A percentile compares a stretch with the other conserved stretches of the same genome.
Evolutionary conservation across 768 basidiomycete species (phyloP).

Genomic region (Tephrocybe sp.): DNA sequence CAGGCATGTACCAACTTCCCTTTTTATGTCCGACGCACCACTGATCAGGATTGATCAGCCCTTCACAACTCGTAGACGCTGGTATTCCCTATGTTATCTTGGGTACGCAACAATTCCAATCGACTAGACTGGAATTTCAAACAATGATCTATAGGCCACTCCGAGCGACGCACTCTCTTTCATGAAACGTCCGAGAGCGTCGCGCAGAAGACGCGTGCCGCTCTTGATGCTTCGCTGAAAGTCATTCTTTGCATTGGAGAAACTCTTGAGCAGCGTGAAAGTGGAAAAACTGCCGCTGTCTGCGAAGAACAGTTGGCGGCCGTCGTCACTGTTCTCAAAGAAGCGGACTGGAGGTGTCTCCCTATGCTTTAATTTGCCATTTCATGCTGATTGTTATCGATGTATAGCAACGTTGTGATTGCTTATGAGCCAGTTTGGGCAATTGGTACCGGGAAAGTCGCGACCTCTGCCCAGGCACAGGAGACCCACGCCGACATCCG

Average conservation of each 20-base stretch:
- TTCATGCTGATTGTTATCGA: no score
- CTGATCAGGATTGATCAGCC: constrained; percentile 38
- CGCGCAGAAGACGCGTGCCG: constrained; percentile 83
- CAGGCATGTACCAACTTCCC: constrained; percentile 52
- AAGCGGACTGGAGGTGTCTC: constrained; percentile 77
- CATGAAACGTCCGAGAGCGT: constrained; percentile 81
- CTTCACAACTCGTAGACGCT: constrained; percentile 83
- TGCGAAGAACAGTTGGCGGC: constrained; percentile 81
- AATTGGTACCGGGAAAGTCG: constrained; percentile 96
- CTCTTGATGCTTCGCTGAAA: constrained; percentile 68
- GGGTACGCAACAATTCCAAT: constrained; percentile 49
- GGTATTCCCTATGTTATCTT: constrained; percentile 89
- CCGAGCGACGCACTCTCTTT: constrained; percentile 93
- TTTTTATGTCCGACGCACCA: not conserved
- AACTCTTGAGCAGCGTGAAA: constrained; percentile 85
- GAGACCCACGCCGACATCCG: constrained; percentile 86
- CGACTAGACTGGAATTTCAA: no score
- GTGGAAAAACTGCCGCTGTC: constrained; percentile 69
- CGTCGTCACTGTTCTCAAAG: constrained; percentile 59
- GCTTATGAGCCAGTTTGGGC: constrained; percentile 99
- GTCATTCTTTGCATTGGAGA: constrained; percentile 98
- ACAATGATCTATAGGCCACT: constrained; percentile 58
- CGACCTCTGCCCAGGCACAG: constrained; percentile 89
- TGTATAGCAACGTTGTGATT: constrained; percentile 77
- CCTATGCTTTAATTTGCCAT: not conserved